A percentile compares a stretch with the other conserved stretches of the same genome.
Conservation (phyloP, 805 yeast genomes). For the Teunomyces kruisii region DNA sequence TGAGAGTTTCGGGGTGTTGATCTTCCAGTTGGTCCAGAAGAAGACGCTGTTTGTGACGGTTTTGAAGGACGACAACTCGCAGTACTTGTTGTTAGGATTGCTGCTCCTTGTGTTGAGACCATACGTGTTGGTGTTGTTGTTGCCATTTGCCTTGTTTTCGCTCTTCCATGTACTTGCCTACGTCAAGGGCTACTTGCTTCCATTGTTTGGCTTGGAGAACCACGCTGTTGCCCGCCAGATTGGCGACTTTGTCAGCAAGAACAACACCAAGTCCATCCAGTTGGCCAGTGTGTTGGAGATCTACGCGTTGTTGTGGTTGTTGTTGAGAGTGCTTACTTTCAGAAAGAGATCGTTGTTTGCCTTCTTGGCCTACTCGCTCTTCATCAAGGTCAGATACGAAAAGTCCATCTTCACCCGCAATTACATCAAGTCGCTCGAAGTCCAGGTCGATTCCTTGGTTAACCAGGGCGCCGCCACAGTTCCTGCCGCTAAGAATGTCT, state of each 20-base stretch:
- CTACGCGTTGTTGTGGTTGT: conserved; percentile 44
- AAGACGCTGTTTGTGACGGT: conserved; percentile 21
- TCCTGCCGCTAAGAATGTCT: conserved; percentile 36
- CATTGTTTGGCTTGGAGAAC: conserved; percentile 47
- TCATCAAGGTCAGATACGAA: conserved; percentile 77
- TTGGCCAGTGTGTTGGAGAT: conserved; percentile 41
- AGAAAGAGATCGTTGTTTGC: conserved; percentile 62
- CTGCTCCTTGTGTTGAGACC: conserved; percentile 53
- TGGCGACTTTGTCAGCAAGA: conserved; percentile 31
- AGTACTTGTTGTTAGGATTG: conserved; percentile 62
- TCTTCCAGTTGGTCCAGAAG: conserved; percentile 52
- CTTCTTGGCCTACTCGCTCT: conserved; percentile 53
- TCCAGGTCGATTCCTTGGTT: conserved; percentile 37
- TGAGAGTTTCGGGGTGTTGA: conserved; percentile 73
- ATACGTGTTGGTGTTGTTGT: conserved; percentile 56
- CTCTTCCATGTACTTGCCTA: conserved; percentile 80
- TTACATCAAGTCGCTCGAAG: conserved; percentile 67
- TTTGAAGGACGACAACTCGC: conserved; percentile 62
- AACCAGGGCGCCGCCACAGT: conserved; percentile 20
- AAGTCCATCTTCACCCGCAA: conserved; percentile 70
- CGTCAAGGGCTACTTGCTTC: conserved; percentile 62
- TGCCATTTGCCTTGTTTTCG: conserved; percentile 78
- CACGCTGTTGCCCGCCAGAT: conserved; percentile 39
- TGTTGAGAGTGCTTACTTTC: conserved; percentile 57
- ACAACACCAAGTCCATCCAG: conserved; percentile 39